Percentiles rank a stretch among this genome's conserved stretches.
Conservation (phyloP, 176 grass and related monocot species). For the Phyllostachys edulis region DNA sequence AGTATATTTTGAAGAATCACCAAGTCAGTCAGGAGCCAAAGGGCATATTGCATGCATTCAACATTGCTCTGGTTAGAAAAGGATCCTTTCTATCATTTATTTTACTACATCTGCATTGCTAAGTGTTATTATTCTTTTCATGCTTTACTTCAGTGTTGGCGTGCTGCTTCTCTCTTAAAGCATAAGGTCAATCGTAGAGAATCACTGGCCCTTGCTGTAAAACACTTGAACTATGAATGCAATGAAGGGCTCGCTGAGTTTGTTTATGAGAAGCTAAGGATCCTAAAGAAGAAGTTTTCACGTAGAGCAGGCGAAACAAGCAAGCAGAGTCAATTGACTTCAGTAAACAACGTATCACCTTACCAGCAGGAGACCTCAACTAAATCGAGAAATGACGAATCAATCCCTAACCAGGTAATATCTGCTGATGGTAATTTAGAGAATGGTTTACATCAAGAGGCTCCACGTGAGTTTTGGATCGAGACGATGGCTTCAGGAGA, state of each 20-base stretch:
- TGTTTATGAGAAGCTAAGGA: slow-evolving; percentile 72
- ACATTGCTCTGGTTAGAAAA: slow-evolving; percentile 83
- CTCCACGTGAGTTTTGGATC: slow-evolving; percentile 19
- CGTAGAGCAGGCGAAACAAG: slow-evolving; percentile 31
- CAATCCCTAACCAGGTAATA: slow-evolving; percentile 19
- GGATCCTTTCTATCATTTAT: slow-evolving; percentile 2
- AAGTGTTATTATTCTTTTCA: slow-evolving; percentile 38
- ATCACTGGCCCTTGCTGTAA: slow-evolving; percentile 60
- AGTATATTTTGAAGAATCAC: slow-evolving; percentile 91
- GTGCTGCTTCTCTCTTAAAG: slow-evolving; percentile 86
- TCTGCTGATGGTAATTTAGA: slow-evolving; percentile 29
- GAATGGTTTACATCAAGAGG: slow-evolving; percentile 38
- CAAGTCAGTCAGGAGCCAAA: slow-evolving; percentile 71
- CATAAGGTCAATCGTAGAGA: slow-evolving; percentile 66
- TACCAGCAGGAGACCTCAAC: slow-evolving; percentile 27
- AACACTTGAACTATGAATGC: slow-evolving; percentile 70
- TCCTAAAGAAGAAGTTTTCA: slow-evolving; percentile 72
- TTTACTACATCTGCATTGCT: slow-evolving; percentile 31
- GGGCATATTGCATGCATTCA: slow-evolving; percentile 80
- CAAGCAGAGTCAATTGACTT: slow-evolving; percentile 23
- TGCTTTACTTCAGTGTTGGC: slow-evolving; percentile 75
- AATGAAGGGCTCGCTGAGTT: slow-evolving; percentile 43
- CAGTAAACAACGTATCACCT: slow-evolving; percentile 20
- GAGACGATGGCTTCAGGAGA: slow-evolving; percentile 29
- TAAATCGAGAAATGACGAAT: slow-evolving; percentile 16